Evolutionary conservation across 139 green algal species (phyloP), one percentile per base, ranked within the genome.

Genomic region (Chloropicon primus): DNA sequence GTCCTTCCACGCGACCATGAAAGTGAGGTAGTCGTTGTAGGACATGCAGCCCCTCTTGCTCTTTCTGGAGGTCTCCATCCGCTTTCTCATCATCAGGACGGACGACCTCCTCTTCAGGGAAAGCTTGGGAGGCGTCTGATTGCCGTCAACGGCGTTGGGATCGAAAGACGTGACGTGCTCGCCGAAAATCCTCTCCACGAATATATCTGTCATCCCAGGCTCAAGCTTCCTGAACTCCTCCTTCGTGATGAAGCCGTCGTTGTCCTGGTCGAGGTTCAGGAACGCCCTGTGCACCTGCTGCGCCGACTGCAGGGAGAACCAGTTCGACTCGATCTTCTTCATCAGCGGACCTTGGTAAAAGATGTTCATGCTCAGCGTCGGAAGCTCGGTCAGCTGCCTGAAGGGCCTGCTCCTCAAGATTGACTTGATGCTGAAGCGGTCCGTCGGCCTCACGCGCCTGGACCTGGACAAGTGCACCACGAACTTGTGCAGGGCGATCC

Each of bases 1-100:
- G 81, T 88, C 79, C 79, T 91, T 87, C 89, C 89, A 94, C 0
- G 89, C 88, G 74, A 92, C 80, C 74, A 90, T 81, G 80, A 94
- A 94, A 72, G 88, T 82, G 5, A 87, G 82, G 75, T 92, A 94
- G 17, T 85, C 87, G 24, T 86, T 21, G 53, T 91, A 82, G 82
- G 89, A 86, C 89, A 93, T 92, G 79, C 87, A 74, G 24, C 77
- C 72, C 74, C 79, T 82, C 72, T 62, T 62, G 41, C 41, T 62
- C 41, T 62, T 62, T 5, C 10, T n/a, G 10, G 17, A n/a, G 10
- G 41, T n/a, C 41, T 62, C 41, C 41, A 62, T 62, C 41, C 41
- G 5, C 10, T 62, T 62, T 5, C 41, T 5, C 41, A 62, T 62
- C 41, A 62, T 62, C 10, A 62, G 41, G 10, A 62, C 41, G 10